Evolutionary conservation across 257 asterid species (phyloP), one percentile per base, ranked within the genome.

Genomic region (Nicotiana benthamiana): DNA sequence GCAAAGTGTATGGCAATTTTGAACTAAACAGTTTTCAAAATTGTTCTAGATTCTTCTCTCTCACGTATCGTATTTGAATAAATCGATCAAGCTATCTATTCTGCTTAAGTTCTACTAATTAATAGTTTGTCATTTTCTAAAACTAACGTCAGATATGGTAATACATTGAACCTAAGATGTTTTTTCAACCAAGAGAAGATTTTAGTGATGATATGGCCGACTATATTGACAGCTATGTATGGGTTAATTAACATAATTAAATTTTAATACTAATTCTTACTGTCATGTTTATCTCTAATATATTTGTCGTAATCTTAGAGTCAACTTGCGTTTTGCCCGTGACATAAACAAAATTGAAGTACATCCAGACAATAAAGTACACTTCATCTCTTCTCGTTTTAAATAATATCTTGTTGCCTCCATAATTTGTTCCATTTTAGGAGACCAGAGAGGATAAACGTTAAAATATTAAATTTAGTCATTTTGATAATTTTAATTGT

Each of bases 281-380:
- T 53, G 22, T 18, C 62, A 77, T 32, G 56, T 34, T 53, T 67
- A 61, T 78, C 72, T 10, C 34, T 46, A 56, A 68, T 68, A 48
- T 32, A 34, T 61, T 43, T 66, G 79, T 80, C 85, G 34, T n/a
- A 12, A 26, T 80, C 75, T 10, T 18, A 16, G 9, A 48, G 78
- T 82, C 89, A 81, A 74, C 22, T 74, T 61, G 0, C 48, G 12
- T 9, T 40, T 40, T 40, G 48, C 3, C 48, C 48, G 76, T 85
- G 87, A 84, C 85, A 72, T 80, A 65, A 60, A 18, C 15, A 67
- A 67, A 67, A 67, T 9, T 28, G 20, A 34, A 34, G 53, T 34
- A 53, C 18, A 67, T 67, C 66, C 53, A 66, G 52, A 34, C 9
- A 66, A 67, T 68, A 53, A 68, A 20, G 56, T 0, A 34, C 54